These are phyloP conservation scores for Candida suzukii DNA, from an alignment of 805 yeast genomes.

Conservation along the genomic window DNA sequence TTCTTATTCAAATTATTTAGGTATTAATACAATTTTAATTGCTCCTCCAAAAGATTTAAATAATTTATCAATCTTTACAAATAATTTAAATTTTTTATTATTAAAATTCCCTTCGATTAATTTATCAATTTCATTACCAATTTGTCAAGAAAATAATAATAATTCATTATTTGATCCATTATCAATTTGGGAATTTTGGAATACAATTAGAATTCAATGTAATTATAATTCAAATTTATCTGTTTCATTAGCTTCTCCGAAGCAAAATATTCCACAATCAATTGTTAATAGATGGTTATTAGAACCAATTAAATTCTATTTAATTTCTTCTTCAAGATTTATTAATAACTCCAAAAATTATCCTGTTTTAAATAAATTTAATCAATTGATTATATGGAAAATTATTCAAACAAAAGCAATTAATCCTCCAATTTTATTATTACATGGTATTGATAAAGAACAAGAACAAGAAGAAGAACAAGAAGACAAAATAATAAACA, in stretches of 20 bases:
- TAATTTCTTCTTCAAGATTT: conserved; percentile 50
- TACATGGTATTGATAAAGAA: conserved; percentile 48
- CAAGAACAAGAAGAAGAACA: conserved; percentile 11
- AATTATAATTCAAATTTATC: conserved; percentile 49
- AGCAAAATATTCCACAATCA: conserved; percentile 38
- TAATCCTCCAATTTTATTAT: conserved; percentile 33
- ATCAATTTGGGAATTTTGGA: conserved; percentile 74
- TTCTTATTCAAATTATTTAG: conserved; percentile 51
- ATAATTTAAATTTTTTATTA: conserved; percentile 23
- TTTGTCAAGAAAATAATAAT: conserved; percentile 34
- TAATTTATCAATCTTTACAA: conserved; percentile 45
- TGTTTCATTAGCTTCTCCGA: conserved; percentile 73
- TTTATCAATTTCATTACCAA: conserved; percentile 41
- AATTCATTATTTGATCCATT: conserved; percentile 33
- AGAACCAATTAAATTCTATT: conserved; percentile 56
- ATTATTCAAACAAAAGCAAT: conserved; percentile 36
- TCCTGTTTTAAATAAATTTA: conserved; percentile 57
- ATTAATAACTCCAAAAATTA: conserved; percentile 51
- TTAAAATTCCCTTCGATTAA: conserved; percentile 25
- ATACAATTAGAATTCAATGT: conserved; percentile 50
- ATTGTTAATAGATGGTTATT: conserved; percentile 58
- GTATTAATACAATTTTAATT: conserved; percentile 45
- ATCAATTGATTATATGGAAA: conserved; percentile 41
- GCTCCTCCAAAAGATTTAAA: conserved; percentile 59
- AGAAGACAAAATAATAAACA: neutral